Conservation (phyloP, 805 yeast genomes). For the Teunomyces barrocoloradensis region DNA sequence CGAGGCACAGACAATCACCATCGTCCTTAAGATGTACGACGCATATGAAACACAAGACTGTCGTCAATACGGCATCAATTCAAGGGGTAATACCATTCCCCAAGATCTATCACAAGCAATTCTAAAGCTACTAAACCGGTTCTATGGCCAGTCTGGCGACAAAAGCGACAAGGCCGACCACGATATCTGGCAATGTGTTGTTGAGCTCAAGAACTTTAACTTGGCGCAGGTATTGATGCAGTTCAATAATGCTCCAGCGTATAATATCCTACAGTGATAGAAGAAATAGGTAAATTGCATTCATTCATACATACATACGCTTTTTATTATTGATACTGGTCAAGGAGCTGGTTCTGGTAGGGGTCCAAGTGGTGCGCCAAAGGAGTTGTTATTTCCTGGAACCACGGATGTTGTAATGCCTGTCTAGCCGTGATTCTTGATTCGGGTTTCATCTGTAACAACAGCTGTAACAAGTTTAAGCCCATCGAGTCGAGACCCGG, state of each 20-base stretch:
- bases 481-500: conserved; percentile 72
- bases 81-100: not conserved
- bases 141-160: conserved; percentile 2
- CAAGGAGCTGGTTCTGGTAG: conserved; percentile 22
- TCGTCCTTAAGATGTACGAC: conserved; percentile 4
- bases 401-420: conserved; percentile 74
- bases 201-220: conserved; percentile 10
- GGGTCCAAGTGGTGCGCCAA: conserved; percentile 35
- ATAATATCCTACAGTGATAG: conserved; percentile 2
- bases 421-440: conserved; percentile 59
- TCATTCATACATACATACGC: not conserved
- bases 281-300: not conserved
- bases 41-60: conserved; percentile 9
- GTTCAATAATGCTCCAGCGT: conserved; percentile 9
- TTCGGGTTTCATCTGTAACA: conserved; percentile 62
- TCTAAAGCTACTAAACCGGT: conserved; percentile 5
- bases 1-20: not conserved
- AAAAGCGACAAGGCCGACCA: conserved; percentile 3
- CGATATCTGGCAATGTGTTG: conserved; percentile 11
- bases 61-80: conserved; percentile 6
- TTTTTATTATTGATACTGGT: conserved; percentile 7
- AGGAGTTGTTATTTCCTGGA: conserved; percentile 62
- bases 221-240: conserved; percentile 14
- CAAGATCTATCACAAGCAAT: conserved; percentile 10
- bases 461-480: conserved; percentile 58